Conservation (phyloP, 2,329 filamentous ascomycete genomes). For the Pyricularia pennisetigena region DNA sequence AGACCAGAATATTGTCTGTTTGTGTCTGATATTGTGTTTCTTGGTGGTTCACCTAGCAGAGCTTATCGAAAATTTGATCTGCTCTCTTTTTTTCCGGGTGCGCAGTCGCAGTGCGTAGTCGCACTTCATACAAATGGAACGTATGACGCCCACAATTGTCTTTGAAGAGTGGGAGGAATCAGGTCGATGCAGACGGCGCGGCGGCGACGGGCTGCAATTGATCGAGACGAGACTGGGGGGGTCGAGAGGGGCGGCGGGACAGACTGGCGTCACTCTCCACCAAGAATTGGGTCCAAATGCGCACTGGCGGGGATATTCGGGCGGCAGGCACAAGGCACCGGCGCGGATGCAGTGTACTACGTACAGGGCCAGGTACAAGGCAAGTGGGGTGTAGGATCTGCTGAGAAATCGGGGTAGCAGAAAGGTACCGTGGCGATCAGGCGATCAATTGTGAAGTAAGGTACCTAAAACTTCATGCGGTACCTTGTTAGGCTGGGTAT, state of each 20-base stretch:
- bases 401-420: background rate
- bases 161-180: background rate
- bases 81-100: background rate
- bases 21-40: background rate
- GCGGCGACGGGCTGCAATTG: background rate
- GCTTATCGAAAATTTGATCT: background rate
- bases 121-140: background rate
- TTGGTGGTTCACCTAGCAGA: background rate
- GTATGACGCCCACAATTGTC: background rate
- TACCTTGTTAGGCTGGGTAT: background rate
- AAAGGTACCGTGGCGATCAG: background rate
- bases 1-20: background rate
- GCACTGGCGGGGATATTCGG: background rate
- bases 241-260: background rate
- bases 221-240: background rate
- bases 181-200: background rate
- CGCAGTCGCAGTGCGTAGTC: background rate
- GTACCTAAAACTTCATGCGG: background rate
- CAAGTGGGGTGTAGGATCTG: background rate
- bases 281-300: background rate
- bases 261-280: background rate
- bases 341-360: background rate
- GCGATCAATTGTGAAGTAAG: background rate
- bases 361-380: background rate
- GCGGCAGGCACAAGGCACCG: background rate